Evolutionary conservation across 78 protist species (phyloP), one percentile per base, ranked within the genome.

Genomic region (Dictyostelium purpureum): DNA sequence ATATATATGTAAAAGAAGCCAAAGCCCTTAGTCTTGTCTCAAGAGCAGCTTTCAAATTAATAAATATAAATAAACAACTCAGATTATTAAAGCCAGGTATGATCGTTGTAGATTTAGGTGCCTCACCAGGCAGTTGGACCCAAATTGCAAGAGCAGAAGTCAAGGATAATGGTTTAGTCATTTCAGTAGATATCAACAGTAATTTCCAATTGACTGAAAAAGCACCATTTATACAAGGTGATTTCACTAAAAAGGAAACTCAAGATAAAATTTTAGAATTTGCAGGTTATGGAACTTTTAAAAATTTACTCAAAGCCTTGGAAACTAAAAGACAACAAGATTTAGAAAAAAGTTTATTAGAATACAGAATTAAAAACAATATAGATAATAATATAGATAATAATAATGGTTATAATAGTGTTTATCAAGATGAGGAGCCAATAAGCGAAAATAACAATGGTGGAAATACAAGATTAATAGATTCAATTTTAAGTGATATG

Each of bases 81-180:
- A 63, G 59, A 1, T 24, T 85, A 18, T 59, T 85, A 21, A 85
- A 85, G 33, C 7, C 14, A 1, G 92, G 82, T 31, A 21, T 47
- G 4, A 19, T 73, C 1, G 82, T 85, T 42, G 47, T 74, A 1
- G 92, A 85, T 73, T 35, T 85, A 2, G 92, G 92, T 57, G 70
- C 92, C 1, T 28, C 80, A 31, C 92, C 92, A 21, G 92, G 92
- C 24, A 69, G 92, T 54, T 85, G 80, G 83, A 73, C 75, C 42
- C 70, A 85, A 51, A 79, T 73, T 6, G 65, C 56, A 24, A 47
- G 14, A 31, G 38, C 11, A 33, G 65, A 24, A 24, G n/a, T 16
- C 35, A 45, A 26, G 14, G n/a, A 2, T 49, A 67, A 18, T 0
- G 92, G 92, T 45, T 5, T 56, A 1, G 81, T 85, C 14, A 5